These are phyloP conservation scores for Trametes cubensis DNA, from an alignment of 768 basidiomycete species.

Conservation along the genomic window DNA sequence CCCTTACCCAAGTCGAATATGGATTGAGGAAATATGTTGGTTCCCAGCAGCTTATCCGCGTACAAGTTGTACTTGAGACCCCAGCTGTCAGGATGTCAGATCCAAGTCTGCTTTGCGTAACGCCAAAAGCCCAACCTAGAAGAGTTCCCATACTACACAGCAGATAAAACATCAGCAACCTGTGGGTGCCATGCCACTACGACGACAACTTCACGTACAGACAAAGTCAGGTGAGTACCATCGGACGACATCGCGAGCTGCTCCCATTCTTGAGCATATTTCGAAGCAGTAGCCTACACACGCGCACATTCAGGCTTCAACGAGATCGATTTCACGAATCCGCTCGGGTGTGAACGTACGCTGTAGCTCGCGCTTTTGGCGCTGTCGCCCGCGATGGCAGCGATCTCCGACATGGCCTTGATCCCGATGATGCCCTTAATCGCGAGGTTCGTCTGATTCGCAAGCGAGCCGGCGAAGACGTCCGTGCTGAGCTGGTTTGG, in stretches of 20 bases:
- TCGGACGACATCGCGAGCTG: slow-evolving; percentile 53
- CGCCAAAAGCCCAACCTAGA: slow-evolving; percentile 38
- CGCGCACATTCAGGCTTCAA: slow-evolving; percentile 32
- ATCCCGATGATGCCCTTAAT: slow-evolving; percentile 52
- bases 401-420: slow-evolving; percentile 43
- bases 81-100: slow-evolving; percentile 26
- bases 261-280: slow-evolving; percentile 57
- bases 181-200: too few relatives aligned
- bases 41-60: slow-evolving; percentile 43
- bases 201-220: slow-evolving; percentile 36
- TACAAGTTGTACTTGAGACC: slow-evolving; percentile 45
- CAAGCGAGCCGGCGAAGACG: slow-evolving; percentile 42
- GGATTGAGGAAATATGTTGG: slow-evolving; percentile 39
- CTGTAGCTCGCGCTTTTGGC: slow-evolving; percentile 36
- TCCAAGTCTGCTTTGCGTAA: too few relatives aligned
- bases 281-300: slow-evolving; percentile 52
- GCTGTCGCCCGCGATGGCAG: slow-evolving; percentile 34
- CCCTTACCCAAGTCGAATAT: slow-evolving; percentile 40
- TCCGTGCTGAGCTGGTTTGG: slow-evolving; percentile 42
- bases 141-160: slow-evolving; percentile 54
- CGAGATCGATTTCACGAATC: too few relatives aligned
- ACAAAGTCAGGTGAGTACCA: slow-evolving; percentile 55
- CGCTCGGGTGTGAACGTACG: slow-evolving; percentile 25
- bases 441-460: slow-evolving; percentile 48
- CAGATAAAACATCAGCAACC: too few relatives aligned